Conservation (phyloP, 306 rosid genomes). For the Betula pendula region DNA sequence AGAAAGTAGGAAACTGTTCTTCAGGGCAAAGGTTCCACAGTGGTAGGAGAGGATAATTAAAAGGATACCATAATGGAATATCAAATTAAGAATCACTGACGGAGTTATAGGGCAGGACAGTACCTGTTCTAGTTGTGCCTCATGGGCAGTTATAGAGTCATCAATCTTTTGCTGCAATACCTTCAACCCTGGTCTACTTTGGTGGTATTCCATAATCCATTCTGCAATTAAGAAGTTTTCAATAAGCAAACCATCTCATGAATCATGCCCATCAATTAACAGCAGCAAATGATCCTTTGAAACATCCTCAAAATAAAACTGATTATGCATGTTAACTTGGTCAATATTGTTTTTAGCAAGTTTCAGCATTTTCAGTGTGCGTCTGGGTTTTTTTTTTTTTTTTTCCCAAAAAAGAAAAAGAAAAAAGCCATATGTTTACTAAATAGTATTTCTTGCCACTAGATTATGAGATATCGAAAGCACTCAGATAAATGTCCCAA, state of each 20-base stretch:
- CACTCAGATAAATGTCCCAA: slow-evolving; percentile 8
- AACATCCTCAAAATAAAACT: neutral
- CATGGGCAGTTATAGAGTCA: slow-evolving; percentile 64
- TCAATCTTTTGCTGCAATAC: slow-evolving; percentile 68
- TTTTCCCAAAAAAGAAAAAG: slow-evolving; percentile 3
- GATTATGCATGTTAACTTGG: neutral
- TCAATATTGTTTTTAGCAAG: neutral
- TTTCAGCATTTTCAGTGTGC: neutral
- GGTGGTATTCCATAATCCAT: slow-evolving; percentile 70
- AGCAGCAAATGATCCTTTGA: neutral
- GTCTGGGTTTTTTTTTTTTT: neutral
- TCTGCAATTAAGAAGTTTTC: slow-evolving; percentile 48
- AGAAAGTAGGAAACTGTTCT: neutral
- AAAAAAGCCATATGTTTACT: neutral
- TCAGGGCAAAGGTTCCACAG: neutral
- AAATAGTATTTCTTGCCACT: neutral
- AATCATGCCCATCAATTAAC: neutral
- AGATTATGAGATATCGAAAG: slow-evolving; percentile 4
- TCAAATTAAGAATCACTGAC: neutral
- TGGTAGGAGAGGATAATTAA: neutral
- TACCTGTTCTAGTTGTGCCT: slow-evolving; percentile 73
- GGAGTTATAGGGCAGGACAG: neutral
- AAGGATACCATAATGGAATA: neutral
- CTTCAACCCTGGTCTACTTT: slow-evolving; percentile 67
- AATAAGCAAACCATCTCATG: slow-evolving; percentile 24